Percentiles rank a stretch among this genome's conserved stretches.
phyloP scores from a whole-genome alignment of 192 early-diverging fungal genomes.

The Paraglomus brasilianum region DNA sequence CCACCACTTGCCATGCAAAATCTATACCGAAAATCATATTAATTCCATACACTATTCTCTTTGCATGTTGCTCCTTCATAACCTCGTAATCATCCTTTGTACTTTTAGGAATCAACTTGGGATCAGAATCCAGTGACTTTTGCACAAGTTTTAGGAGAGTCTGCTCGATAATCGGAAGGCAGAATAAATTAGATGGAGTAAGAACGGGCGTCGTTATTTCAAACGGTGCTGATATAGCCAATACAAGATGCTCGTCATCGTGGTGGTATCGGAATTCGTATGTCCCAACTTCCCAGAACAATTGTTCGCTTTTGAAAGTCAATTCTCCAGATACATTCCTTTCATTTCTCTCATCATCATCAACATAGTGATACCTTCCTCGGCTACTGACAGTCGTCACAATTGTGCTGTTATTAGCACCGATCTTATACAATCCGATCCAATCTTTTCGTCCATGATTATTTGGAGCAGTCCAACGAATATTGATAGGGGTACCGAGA shows the following conservation, averaged over 20 bases:
- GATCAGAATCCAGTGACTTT: conserved; percentile 45
- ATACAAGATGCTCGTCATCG: conserved; percentile 80
- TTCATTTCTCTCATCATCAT: conserved; percentile 48
- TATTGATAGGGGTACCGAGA: conserved; percentile 75
- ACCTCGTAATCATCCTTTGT: conserved; percentile 53
- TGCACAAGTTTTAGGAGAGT: conserved; percentile 46
- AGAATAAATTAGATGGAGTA: conserved; percentile 21
- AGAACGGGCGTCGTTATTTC: conserved; percentile 55
- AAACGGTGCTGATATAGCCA: conserved; percentile 75
- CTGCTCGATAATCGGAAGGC: conserved; percentile 39
- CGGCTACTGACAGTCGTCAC: conserved; percentile 78
- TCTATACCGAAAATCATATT: conserved; percentile 84
- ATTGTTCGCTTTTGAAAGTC: conserved; percentile 58
- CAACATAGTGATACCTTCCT: conserved; percentile 67
- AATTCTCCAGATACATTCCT: conserved; percentile 34
- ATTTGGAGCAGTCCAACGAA: conserved; percentile 74
- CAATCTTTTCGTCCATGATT: conserved; percentile 79
- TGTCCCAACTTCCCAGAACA: conserved; percentile 85
- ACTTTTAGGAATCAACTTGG: conserved; percentile 44
- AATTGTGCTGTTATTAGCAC: conserved; percentile 68
- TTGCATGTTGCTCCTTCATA: conserved; percentile 60
- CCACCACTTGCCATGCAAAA: conserved; percentile 78
- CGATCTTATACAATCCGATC: conserved; percentile 88
- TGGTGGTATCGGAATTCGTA: conserved; percentile 95
- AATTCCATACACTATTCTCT: conserved; percentile 79